phyloP scores from a whole-genome alignment of 331 rosid species.

The Quercus lobata region DNA sequence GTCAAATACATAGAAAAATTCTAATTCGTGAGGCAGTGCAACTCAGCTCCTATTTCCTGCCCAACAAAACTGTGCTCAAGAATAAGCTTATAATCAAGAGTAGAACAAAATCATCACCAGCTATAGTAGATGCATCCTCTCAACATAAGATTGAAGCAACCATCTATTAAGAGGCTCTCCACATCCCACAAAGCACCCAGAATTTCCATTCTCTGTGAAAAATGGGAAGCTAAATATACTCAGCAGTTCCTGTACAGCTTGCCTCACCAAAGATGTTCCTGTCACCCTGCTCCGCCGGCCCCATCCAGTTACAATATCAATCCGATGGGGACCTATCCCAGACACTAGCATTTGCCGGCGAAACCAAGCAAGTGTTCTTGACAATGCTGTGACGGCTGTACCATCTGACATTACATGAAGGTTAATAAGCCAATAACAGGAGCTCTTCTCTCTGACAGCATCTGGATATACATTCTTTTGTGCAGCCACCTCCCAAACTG shows the following conservation, averaged over 20 bases:
- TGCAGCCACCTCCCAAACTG: conserved; percentile 94
- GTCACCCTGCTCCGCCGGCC: conserved; percentile 92
- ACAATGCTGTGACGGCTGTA: conserved; percentile 85
- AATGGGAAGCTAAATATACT: conserved; percentile 74
- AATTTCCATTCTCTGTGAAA: conserved; percentile 81
- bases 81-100: conserved; percentile 8
- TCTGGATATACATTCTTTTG: conserved; percentile 86
- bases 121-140: conserved; percentile 86
- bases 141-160: conserved; percentile 84
- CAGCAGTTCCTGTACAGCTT: conserved; percentile 75
- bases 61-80: conserved; percentile 35
- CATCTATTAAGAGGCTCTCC: conserved; percentile 88
- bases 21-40: conserved; percentile 11
- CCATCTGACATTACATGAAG: conserved; percentile 97
- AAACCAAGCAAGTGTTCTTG: conserved; percentile 88
- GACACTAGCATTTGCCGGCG: conserved; percentile 71
- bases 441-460: conserved; percentile 77
- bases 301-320: conserved; percentile 94
- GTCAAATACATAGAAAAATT: conserved; percentile 23
- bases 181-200: conserved; percentile 88
- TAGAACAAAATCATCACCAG: neutral
- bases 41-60: conserved; percentile 22
- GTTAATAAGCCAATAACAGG: conserved; percentile 89
- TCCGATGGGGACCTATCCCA: conserved; percentile 70
- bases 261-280: conserved; percentile 83